Conservation (phyloP, 2,329 filamentous ascomycete species). For the Onygenales sp. region DNA sequence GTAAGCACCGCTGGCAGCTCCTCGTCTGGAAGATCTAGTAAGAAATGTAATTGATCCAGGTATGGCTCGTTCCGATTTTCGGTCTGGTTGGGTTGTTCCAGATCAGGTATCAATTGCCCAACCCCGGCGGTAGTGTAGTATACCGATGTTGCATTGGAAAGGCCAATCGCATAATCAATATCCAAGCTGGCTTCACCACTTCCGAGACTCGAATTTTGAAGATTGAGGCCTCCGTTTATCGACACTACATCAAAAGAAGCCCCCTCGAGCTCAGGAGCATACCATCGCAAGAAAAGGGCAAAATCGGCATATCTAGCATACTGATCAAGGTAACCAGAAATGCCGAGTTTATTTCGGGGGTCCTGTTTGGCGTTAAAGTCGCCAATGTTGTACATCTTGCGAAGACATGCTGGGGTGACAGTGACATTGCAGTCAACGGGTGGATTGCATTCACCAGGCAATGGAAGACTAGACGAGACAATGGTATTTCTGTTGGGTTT, state of each 20-base stretch:
- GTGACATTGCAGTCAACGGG: conserved; percentile 28
- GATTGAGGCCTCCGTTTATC: conserved; percentile 48
- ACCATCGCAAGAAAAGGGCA: conserved; percentile 45
- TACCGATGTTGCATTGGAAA: conserved; percentile 45
- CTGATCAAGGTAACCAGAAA: conserved; percentile 42
- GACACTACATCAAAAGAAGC: conserved; percentile 48
- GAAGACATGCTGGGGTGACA: conserved; percentile 42
- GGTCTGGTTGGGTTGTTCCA: conserved; percentile 28
- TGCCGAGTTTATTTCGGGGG: conserved; percentile 31
- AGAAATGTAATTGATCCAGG: conserved; percentile 52
- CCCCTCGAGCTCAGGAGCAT: conserved; percentile 42
- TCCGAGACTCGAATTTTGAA: conserved; percentile 33
- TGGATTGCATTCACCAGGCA: conserved; percentile 9
- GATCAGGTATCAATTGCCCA: conserved; percentile 42
- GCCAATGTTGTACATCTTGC: conserved; percentile 39
- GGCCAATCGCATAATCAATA: conserved; percentile 49
- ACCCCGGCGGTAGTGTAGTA: conserved; percentile 52
- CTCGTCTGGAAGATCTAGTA: conserved; percentile 44
- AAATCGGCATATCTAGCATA: conserved; percentile 48
- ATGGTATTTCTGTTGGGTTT: conserved; percentile 32
- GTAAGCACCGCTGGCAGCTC: conserved; percentile 55
- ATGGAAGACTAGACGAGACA: conserved; percentile 12
- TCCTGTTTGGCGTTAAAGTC: conserved; percentile 30
- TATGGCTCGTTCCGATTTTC: conserved; percentile 56
- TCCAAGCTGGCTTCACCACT: conserved; percentile 55